phyloP scores from a whole-genome alignment of 2,329 filamentous ascomycete genomes.

The Penicillium sp. region DNA sequence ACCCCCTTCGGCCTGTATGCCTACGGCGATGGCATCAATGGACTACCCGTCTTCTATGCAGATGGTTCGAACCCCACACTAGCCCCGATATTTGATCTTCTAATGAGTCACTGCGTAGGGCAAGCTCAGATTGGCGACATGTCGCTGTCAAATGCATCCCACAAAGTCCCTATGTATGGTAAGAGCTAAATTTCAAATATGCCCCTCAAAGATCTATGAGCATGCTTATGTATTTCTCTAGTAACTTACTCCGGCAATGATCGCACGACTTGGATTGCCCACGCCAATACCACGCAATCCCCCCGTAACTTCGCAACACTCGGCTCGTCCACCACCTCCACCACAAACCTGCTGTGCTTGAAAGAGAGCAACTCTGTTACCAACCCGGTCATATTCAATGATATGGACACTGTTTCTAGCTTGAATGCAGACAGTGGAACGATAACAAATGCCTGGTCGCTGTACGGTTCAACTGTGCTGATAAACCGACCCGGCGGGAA shows the following conservation, averaged over 20 bases:
- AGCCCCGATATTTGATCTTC: neutral
- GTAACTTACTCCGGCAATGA: neutral
- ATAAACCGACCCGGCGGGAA: neutral
- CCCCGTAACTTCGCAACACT: neutral
- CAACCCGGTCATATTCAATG: neutral
- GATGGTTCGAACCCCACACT: neutral
- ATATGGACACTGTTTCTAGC: neutral
- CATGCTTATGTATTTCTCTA: neutral
- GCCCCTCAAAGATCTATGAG: no score
- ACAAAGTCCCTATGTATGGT: slow-evolving; percentile 2
- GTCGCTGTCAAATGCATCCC: slow-evolving; percentile 3
- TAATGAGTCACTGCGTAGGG: neutral
- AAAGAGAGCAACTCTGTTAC: neutral
- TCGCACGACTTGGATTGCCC: neutral
- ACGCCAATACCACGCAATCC: neutral
- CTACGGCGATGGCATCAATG: neutral
- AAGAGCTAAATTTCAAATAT: neutral
- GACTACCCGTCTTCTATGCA: neutral
- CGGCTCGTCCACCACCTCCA: neutral
- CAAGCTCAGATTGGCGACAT: slow-evolving; percentile 8
- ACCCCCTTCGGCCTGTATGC: slow-evolving; percentile 1
- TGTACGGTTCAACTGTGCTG: neutral
- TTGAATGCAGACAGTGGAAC: neutral
- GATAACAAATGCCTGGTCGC: neutral
- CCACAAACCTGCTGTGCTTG: neutral